A percentile compares a stretch with the other conserved stretches of the same genome.
Evolutionary conservation across 1,284 basidiomycete genomes (phyloP).

Genomic region (Ganoderma lucidum): DNA sequence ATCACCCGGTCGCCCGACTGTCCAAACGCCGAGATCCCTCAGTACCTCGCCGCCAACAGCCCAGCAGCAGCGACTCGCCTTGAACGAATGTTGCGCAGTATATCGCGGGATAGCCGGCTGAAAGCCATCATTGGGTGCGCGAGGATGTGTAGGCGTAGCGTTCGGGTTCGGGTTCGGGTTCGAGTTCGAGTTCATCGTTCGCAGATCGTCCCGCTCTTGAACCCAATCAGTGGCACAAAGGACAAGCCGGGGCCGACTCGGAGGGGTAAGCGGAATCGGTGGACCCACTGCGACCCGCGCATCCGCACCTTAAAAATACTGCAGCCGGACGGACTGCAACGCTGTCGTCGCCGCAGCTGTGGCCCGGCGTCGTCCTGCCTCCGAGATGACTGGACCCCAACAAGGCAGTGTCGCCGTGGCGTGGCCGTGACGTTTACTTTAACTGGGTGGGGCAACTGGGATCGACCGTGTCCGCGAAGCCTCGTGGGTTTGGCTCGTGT

Average conservation of each 20-base stretch:
- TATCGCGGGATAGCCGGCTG: background rate
- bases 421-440: background rate
- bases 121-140: background rate
- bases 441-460: background rate
- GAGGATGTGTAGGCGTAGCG: background rate
- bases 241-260: background rate
- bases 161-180: background rate
- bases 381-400: background rate
- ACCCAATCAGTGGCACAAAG: background rate
- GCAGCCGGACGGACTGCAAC: background rate
- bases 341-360: background rate
- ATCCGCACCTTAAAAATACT: background rate
- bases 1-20: constrained; percentile 18
- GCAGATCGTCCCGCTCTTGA: background rate
- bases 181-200: background rate
- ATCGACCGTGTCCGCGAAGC: background rate
- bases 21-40: background rate
- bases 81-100: background rate
- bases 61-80: constrained; percentile 2
- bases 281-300: background rate
- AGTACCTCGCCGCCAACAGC: background rate
- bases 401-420: background rate
- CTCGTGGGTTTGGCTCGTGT: background rate
- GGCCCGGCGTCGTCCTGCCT: background rate
- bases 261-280: background rate